Base-by-base conservation (phyloP, 78 protist genomes). In the Emiliania huxleyi region DNA sequence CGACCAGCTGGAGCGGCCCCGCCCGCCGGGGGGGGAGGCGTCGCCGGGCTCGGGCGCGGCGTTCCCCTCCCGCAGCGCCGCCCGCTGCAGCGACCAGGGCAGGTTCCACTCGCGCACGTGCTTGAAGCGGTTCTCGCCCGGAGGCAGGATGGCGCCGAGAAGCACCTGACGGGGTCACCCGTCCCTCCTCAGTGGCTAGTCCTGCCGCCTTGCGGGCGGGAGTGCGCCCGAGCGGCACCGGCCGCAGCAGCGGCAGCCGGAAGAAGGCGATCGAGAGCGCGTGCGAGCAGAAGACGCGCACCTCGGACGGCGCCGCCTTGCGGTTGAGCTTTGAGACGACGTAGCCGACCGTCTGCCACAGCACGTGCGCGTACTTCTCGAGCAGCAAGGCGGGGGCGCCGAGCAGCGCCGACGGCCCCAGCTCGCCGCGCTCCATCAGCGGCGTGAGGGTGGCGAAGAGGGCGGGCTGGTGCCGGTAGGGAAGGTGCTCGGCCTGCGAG, bases 61-160 rank as follows among this genome's bases (percentile, higher is more conserved):
- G 62, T 15, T 8, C 8, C 62, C 81, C 45, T 71, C 81, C n/a
- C 18, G 19, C 40, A 71, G 35, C 42, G 81, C 35, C 81, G 81
- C 5, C 42, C n/a, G 15, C 23, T 71, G 81, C 37, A 71, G 81
- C 19, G 81, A 71, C 81, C 81, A 71, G 43, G 81, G 81, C 81
- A 71, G 42, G 42, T 71, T 71, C 81, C 81, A 71, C 42, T 71
- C 81, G 42, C 81, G 81, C 37, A 71, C 81, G 42, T 71, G 81
- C 81, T 71, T 71, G 42, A 19, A 22, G 23, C 81, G 81, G 42
- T 26, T n/a, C 81, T 71, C 81, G 44, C 42, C 81, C 15, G 37
- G 81, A 11, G 81, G 81, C 43, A 71, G 42, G 81, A 71, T 71
- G 43, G 42, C n/a, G 43, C 12, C 42, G 33, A 71, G 42, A 1